Evolutionary conservation across 495 filamentous ascomycete species (phyloP).

Genomic region (Penicillium flavigenum): DNA sequence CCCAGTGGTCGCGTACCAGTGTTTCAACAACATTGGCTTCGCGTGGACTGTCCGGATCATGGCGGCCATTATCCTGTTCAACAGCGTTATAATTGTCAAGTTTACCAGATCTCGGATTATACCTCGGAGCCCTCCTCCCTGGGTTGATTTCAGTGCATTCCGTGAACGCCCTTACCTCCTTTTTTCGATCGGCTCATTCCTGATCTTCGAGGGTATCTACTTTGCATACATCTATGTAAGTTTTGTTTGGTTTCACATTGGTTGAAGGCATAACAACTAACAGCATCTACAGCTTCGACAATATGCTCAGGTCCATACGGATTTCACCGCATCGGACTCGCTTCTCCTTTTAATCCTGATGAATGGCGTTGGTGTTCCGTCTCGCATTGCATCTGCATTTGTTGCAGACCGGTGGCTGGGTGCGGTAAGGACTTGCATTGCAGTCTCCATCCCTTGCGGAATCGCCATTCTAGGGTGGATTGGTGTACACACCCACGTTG

Average conservation of each 20-base stretch:
- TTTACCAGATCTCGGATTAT: conserved; percentile 55
- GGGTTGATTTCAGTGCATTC: conserved; percentile 62
- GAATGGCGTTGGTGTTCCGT: conserved; percentile 61
- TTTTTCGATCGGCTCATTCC: conserved; percentile 56
- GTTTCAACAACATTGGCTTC: conserved; percentile 65
- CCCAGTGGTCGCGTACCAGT: conserved; percentile 59
- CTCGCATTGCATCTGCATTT: conserved; percentile 58
- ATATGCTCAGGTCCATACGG: conserved; percentile 6
- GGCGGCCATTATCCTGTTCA: conserved; percentile 61
- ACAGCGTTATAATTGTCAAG: conserved; percentile 42
- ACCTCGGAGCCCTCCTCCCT: conserved; percentile 52
- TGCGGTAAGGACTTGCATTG: conserved; percentile 35
- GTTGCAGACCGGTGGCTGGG: conserved; percentile 60
- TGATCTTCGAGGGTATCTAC: conserved; percentile 59
- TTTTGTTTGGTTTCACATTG: conserved; percentile 31
- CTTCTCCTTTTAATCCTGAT: conserved; percentile 64
- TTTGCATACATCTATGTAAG: conserved; percentile 64
- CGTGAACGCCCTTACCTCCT: conserved; percentile 57
- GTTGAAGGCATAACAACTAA: conserved; percentile 35
- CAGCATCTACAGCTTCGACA: neutral
- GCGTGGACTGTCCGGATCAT: conserved; percentile 67
- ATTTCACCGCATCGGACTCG: conserved; percentile 37
- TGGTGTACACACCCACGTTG: conserved; percentile 7
- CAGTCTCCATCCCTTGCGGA: conserved; percentile 14
- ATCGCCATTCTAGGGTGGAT: conserved; percentile 14